These are phyloP conservation scores for Termitomyces sp. DNA, from an alignment of 768 basidiomycete genomes.

Conservation along the genomic window DNA sequence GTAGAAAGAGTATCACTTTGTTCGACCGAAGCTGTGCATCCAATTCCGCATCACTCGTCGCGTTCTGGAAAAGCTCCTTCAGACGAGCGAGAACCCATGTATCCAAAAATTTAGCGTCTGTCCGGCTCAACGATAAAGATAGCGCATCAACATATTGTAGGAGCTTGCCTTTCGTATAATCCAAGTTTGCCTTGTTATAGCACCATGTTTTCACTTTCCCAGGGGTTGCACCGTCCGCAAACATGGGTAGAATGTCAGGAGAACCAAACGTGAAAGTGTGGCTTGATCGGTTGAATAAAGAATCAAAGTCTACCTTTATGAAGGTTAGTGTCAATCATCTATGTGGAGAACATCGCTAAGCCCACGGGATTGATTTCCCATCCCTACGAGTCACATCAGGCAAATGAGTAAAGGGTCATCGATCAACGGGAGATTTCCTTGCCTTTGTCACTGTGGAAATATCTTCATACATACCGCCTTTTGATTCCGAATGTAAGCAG, in stretches of 20 bases:
- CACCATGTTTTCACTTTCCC: conserved; percentile 74
- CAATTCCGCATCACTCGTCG: conserved; percentile 49
- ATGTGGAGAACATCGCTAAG: not conserved
- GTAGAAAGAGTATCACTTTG: conserved; percentile 77
- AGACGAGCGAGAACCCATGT: conserved; percentile 77
- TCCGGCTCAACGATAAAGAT: not conserved
- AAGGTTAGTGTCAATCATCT: conserved; percentile 16
- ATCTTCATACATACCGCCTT: conserved; percentile 88
- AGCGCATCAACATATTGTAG: not conserved
- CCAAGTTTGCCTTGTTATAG: conserved; percentile 74
- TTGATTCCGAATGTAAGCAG: not conserved
- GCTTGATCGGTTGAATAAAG: conserved; percentile 80
- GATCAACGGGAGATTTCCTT: conserved; percentile 18
- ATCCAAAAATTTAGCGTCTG: conserved; percentile 42
- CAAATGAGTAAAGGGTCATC: not conserved
- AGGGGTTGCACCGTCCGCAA: conserved; percentile 65
- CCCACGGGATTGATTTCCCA: conserved; percentile 83
- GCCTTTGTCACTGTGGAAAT: conserved; percentile 88
- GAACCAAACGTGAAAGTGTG: conserved; percentile 82
- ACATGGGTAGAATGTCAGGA: conserved; percentile 89
- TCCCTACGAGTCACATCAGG: conserved; percentile 42
- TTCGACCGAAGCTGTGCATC: conserved; percentile 49
- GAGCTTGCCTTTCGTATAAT: conserved; percentile 74
- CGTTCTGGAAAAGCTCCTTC: conserved; percentile 55
- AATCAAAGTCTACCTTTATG: conserved; percentile 72